These are phyloP conservation scores for Ophiocordyceps australis DNA, from an alignment of 2,329 filamentous ascomycete species.

Conservation along the genomic window DNA sequence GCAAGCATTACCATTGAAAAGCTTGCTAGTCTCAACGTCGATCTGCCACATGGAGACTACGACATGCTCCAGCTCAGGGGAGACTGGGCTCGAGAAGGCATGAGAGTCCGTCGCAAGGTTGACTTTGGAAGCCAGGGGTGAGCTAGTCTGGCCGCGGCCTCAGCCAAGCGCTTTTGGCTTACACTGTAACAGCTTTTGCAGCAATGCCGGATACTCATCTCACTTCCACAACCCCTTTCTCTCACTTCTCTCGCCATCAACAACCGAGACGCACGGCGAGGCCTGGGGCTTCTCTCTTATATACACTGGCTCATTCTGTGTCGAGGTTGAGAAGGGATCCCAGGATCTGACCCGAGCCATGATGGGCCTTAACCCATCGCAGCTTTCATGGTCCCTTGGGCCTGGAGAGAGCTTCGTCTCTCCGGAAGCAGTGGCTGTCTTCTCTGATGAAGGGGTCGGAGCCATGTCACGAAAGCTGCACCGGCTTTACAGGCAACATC, in stretches of 20 bases:
- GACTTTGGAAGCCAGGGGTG: conserved; percentile 37
- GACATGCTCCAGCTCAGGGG: conserved; percentile 44
- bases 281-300: conserved; percentile 48
- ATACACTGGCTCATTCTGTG: conserved; percentile 44
- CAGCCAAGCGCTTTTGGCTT: no score
- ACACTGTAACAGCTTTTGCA: conserved; percentile 33
- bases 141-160: no score
- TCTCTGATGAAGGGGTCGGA: conserved; percentile 37
- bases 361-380: conserved; percentile 40
- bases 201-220: conserved; percentile 41
- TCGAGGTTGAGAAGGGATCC: conserved; percentile 42
- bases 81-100: conserved; percentile 43
- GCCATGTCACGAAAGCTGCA: conserved; percentile 46
- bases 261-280: conserved; percentile 41
- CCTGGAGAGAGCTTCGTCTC: conserved; percentile 39
- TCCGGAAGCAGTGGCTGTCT: conserved; percentile 44
- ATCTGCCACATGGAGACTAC: conserved; percentile 39
- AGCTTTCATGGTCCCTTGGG: conserved; percentile 37
- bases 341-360: conserved; percentile 42
- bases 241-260: conserved; percentile 31
- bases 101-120: conserved; percentile 32
- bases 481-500: conserved; percentile 39
- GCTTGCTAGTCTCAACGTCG: conserved; percentile 41
- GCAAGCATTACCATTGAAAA: conserved; percentile 33
- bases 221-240: conserved; percentile 49